Evolutionary conservation across 2,329 filamentous ascomycete genomes (phyloP).

Genomic region (Penicillium fuscoglaucum): DNA sequence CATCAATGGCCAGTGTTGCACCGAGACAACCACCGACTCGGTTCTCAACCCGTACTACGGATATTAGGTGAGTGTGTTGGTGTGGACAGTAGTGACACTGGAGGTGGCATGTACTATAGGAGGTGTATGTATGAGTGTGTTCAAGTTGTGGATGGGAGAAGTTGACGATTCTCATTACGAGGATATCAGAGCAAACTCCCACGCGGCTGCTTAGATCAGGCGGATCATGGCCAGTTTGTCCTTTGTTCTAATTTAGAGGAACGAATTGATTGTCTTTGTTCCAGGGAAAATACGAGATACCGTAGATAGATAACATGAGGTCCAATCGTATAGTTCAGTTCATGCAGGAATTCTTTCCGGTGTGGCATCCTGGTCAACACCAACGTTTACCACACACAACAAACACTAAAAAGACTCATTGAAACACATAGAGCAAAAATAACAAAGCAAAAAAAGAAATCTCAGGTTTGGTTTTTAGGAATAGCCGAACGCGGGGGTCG

Average conservation of each 20-base stretch:
- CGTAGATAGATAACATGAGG: background rate
- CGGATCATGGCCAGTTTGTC: background rate
- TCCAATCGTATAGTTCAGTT: background rate
- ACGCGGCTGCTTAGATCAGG: background rate
- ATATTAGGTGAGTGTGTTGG: background rate
- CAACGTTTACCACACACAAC: too few species aligned
- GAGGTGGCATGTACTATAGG: too few species aligned
- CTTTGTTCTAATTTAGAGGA: background rate
- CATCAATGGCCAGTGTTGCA: background rate
- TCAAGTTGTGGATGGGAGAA: background rate
- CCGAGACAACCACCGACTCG: background rate
- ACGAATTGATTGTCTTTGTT: background rate
- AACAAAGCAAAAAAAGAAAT: slow-evolving; percentile 15
- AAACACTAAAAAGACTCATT: too few species aligned
- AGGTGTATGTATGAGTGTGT: background rate
- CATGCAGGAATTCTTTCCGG: background rate
- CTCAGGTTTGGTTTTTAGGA: slow-evolving; percentile 24
- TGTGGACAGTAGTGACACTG: background rate
- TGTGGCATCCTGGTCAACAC: background rate
- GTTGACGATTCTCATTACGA: background rate
- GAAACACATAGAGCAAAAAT: background rate
- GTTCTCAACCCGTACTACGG: background rate
- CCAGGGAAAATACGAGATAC: background rate
- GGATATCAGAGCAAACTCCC: background rate
- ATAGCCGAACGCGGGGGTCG: slow-evolving; percentile 46